Evolutionary conservation across 139 green algal species (phyloP), one percentile per base, ranked within the genome.

Genomic region (Chlamydomonas eustigma): DNA sequence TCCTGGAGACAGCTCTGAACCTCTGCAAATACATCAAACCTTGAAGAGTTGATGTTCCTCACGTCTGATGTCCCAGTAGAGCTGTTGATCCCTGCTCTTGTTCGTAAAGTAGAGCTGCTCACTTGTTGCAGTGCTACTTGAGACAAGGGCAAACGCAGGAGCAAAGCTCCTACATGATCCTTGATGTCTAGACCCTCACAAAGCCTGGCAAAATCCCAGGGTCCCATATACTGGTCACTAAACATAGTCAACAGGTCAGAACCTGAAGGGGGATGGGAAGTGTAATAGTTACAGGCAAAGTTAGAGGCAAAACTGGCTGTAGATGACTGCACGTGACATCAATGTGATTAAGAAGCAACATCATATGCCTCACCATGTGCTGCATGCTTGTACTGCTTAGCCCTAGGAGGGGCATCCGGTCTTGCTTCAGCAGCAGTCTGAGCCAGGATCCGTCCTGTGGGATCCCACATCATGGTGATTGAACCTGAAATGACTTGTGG

Each of bases 381-480:
- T 51, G 66, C 66, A 24, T 74, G 66, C 32, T 64, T 44, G 83
- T 88, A 90, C 80, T 83, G 78, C 68, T 84, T 85, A 28, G 66
- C 84, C 8, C 64, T 37, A 0, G 76, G 71, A 39, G 78, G 22
- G 8, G 32, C 32, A 51, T 28, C 31, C 37, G 44, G 5, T 65
- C 39, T 30, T 72, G 51, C 51, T 64, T 71, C 37, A 39, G 12
- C 67, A 30, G 39, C 73, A 33, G 39, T 70, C 66, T 71, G 74
- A 4, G 76, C 78, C 1, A 91, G 80, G 31, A 74, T 36, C 4
- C 64, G 63, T 1, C 90, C 90, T 6, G 76, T 80, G 28, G 90
- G 90, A 79, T 94, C 90, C 52, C 86, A 94, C 67, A 92, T 81
- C 73, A 81, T 86, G 24, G 89, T 83, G 12, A 50, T 70, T 44